Evolutionary conservation across 1,284 basidiomycete species (phyloP).

Genomic region (Sporisorium scitamineum): DNA sequence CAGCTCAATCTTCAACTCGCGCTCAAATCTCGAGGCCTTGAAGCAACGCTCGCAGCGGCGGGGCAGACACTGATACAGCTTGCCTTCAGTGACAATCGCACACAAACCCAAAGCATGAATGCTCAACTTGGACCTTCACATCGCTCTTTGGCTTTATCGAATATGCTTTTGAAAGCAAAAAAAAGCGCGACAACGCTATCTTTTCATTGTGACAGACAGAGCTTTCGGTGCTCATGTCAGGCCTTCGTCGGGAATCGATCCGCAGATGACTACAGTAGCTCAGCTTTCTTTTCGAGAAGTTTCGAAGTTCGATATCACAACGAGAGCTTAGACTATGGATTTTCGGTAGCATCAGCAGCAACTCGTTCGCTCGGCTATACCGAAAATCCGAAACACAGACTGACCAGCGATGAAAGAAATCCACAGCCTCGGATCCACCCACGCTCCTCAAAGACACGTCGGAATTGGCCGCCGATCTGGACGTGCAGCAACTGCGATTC

Average conservation of each 20-base stretch:
- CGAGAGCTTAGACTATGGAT: neutral
- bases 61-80: too few species aligned
- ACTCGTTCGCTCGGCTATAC: slow-evolving; percentile 28
- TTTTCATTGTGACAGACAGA: too few species aligned
- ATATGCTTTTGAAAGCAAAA: too few species aligned
- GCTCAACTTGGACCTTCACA: too few species aligned
- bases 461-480: slow-evolving; percentile 29
- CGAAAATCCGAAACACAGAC: slow-evolving; percentile 5
- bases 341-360: neutral
- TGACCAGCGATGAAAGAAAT: neutral
- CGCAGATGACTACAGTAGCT: neutral
- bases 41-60: too few species aligned
- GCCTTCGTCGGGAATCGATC: too few species aligned
- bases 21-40: slow-evolving; percentile 2
- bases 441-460: neutral
- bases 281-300: neutral
- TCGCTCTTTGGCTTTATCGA: too few species aligned
- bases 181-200: neutral
- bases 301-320: neutral
- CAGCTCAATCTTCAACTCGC: neutral
- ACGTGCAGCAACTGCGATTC: slow-evolving; percentile 29
- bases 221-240: too few species aligned
- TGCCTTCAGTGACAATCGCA: too few species aligned
- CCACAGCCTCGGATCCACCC: neutral
- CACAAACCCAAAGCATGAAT: too few species aligned